A percentile compares a stretch with the other conserved stretches of the same genome.
Evolutionary conservation across 768 basidiomycete species (phyloP).

Genomic region (Neoboletus subvelutipes): DNA sequence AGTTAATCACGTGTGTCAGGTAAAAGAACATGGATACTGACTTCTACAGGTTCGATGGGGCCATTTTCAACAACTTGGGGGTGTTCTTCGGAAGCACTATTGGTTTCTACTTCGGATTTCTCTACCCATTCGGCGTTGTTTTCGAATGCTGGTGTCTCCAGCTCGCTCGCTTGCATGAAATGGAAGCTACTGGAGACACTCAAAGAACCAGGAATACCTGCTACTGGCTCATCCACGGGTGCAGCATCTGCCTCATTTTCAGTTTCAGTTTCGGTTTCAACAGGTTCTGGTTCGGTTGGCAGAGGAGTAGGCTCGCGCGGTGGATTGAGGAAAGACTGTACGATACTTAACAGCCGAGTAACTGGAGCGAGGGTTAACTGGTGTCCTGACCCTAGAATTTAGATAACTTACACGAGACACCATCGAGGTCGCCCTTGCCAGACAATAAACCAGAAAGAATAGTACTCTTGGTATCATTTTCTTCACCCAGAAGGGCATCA

Average conservation of each 20-base stretch:
- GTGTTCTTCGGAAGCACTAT: constrained; percentile 17
- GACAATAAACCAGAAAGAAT: constrained; percentile 56
- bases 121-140: constrained; percentile 58
- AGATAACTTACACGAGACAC: constrained; percentile 57
- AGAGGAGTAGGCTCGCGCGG: constrained; percentile 34
- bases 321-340: constrained; percentile 51
- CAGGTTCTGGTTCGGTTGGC: constrained; percentile 33
- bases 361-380: constrained; percentile 40
- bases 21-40: constrained; percentile 23
- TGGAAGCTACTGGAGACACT: constrained; percentile 59
- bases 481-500: constrained; percentile 56
- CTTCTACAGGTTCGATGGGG: constrained; percentile 26
- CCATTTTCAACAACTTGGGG: constrained; percentile 9
- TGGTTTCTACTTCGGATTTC: constrained; percentile 38
- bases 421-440: constrained; percentile 58
- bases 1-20: background rate
- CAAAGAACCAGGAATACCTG: constrained; percentile 40
- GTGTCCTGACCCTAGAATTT: constrained; percentile 2
- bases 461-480: constrained; percentile 48
- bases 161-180: constrained; percentile 82
- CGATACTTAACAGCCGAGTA: constrained; percentile 59
- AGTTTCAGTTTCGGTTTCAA: too few relatives aligned
- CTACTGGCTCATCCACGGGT: constrained; percentile 31
- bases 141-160: constrained; percentile 56
- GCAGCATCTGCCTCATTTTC: constrained; percentile 27